Percentiles rank a stretch among this genome's conserved stretches.
These are phyloP conservation scores for Grosmannia huntii DNA, from an alignment of 2,329 filamentous ascomycete genomes.

Conservation along the genomic window DNA sequence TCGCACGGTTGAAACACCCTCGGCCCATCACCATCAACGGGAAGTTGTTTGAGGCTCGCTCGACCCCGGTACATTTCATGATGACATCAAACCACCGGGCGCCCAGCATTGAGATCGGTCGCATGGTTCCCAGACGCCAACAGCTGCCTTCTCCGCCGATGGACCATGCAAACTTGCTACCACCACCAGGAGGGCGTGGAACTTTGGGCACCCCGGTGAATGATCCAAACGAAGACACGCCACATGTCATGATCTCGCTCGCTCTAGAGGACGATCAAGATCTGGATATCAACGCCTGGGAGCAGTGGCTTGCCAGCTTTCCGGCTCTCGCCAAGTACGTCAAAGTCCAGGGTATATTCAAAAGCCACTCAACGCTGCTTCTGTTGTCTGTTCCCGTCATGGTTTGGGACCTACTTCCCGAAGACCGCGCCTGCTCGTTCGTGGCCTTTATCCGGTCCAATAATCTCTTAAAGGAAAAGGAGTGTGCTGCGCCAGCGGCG, in stretches of 20 bases:
- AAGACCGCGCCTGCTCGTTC: constrained; percentile 43
- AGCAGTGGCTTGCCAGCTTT: constrained; percentile 42
- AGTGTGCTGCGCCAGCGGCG: constrained; percentile 6
- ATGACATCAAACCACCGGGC: constrained; percentile 48
- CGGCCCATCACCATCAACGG: constrained; percentile 44
- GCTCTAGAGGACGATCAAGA: constrained; percentile 44
- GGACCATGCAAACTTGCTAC: constrained; percentile 13
- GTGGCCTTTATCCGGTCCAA: constrained; percentile 47
- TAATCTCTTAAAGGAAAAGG: constrained; percentile 30
- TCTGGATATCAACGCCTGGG: constrained; percentile 45
- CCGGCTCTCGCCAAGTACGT: constrained; percentile 46
- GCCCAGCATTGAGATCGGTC: constrained; percentile 43
- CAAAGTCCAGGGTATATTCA: constrained; percentile 48
- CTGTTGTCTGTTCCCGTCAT: constrained; percentile 45
- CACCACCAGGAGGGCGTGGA: constrained; percentile 11
- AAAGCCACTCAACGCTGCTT: constrained; percentile 46
- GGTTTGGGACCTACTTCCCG: constrained; percentile 46
- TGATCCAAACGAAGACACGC: constrained; percentile 41
- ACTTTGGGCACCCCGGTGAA: constrained; percentile 9
- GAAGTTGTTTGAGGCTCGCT: constrained; percentile 42
- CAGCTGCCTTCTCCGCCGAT: constrained; percentile 25
- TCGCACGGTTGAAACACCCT: constrained; percentile 47
- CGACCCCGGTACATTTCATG: constrained; percentile 50
- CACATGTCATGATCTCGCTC: constrained; percentile 48
- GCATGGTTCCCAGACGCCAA: constrained; percentile 21